A percentile compares a stretch with the other conserved stretches of the same genome.
Conservation (phyloP, 1,139 yeast genomes). For the Ogataea hybrid region DNA sequence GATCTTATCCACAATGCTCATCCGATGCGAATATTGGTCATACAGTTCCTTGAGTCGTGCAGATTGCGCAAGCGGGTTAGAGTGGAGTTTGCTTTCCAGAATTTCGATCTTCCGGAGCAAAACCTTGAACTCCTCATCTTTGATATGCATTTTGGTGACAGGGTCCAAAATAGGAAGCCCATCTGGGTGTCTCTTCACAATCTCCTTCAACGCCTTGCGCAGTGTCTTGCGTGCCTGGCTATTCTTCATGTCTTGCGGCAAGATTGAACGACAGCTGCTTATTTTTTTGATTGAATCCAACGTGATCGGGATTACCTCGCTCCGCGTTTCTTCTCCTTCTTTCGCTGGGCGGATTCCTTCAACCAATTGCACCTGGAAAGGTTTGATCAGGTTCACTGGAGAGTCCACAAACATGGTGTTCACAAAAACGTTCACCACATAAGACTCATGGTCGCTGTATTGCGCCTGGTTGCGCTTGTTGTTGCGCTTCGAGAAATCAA, state of each 20-base stretch:
- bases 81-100: constrained; percentile 65
- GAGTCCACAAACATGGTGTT: constrained; percentile 76
- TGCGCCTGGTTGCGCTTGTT: constrained; percentile 51
- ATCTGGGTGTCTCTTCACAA: constrained; percentile 79
- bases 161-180: constrained; percentile 92
- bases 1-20: constrained; percentile 58
- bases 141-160: constrained; percentile 85
- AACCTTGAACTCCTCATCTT: constrained; percentile 64
- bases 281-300: constrained; percentile 70
- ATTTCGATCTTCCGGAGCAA: constrained; percentile 78
- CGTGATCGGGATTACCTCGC: constrained; percentile 83
- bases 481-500: constrained; percentile 70
- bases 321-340: constrained; percentile 67
- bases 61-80: constrained; percentile 70
- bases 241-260: constrained; percentile 78
- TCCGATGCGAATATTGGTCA: constrained; percentile 62
- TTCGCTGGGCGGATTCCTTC: constrained; percentile 86
- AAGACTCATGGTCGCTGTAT: constrained; percentile 80
- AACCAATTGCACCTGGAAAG: constrained; percentile 72
- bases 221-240: constrained; percentile 70
- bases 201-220: constrained; percentile 75
- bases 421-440: constrained; percentile 81
- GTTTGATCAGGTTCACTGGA: constrained; percentile 68
- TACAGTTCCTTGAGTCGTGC: constrained; percentile 62
- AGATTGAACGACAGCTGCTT: constrained; percentile 74